phyloP scores from a whole-genome alignment of 2,329 filamentous ascomycete species.

The Bipolaris gigantea region DNA sequence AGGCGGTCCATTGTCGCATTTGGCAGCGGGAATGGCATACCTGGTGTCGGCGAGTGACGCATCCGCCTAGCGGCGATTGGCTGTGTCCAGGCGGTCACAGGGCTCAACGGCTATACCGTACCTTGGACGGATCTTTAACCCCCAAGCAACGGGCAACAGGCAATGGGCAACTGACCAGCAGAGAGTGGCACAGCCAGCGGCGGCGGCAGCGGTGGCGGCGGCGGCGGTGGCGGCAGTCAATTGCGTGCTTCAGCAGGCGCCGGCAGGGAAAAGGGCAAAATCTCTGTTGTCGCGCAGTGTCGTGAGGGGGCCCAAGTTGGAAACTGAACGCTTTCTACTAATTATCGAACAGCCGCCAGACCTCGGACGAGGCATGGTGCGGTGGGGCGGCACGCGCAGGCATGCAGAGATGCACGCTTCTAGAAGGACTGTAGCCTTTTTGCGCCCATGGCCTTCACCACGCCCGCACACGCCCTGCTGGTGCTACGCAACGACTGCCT shows the following conservation, averaged over 20 bases:
- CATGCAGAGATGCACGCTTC: conserved; percentile 14
- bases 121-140: conserved; percentile 6
- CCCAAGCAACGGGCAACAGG: neutral
- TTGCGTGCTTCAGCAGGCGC: conserved; percentile 1
- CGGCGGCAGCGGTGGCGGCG: too few relatives aligned
- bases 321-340: conserved; percentile 8
- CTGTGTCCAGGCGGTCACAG: conserved; percentile 19
- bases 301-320: conserved; percentile 13
- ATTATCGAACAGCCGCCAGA: conserved; percentile 13
- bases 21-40: conserved; percentile 22
- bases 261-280: conserved; percentile 5
- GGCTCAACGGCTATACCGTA: conserved; percentile 8
- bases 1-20: conserved; percentile 13
- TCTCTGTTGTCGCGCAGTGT: conserved; percentile 8
- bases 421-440: conserved; percentile 7
- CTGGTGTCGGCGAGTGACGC: conserved; percentile 32
- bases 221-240: neutral
- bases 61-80: conserved; percentile 33
- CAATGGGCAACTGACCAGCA: neutral
- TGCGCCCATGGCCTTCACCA: neutral
- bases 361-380: conserved; percentile 6
- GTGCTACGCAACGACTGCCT: neutral
- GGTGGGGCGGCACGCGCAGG: conserved; percentile 8
- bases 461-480: neutral
- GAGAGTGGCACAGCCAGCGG: neutral